Evolutionary conservation across 345 rosid species (phyloP).

Genomic region (Salix arbutifolia): DNA sequence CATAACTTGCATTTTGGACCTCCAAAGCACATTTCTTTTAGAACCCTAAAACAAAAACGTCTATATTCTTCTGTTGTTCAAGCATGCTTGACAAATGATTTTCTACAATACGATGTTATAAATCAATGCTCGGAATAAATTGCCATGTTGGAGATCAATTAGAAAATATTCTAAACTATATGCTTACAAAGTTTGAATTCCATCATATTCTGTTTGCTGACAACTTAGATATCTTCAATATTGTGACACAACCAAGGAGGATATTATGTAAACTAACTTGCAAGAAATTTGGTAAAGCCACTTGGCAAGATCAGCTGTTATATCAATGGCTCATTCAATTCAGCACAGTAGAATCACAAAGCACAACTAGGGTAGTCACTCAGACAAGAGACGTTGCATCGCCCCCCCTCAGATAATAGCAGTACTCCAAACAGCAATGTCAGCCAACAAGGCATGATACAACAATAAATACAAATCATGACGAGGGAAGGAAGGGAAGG

Average conservation of each 20-base stretch:
- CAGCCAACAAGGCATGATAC: slow-evolving; percentile 9
- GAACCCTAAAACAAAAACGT: too few species aligned
- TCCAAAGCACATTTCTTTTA: too few species aligned
- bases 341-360: not conserved
- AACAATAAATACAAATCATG: not conserved
- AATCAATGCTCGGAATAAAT: not conserved
- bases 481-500: not conserved
- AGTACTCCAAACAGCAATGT: not conserved
- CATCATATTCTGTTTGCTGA: not conserved
- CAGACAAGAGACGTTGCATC: not conserved
- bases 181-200: not conserved
- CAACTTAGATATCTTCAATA: not conserved
- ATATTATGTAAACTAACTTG: not conserved
- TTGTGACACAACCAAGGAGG: not conserved
- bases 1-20: too few species aligned
- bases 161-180: not conserved
- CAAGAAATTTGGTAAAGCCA: not conserved
- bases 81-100: not conserved
- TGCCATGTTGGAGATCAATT: not conserved
- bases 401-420: not conserved
- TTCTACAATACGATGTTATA: not conserved
- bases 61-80: too few species aligned
- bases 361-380: not conserved
- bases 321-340: slow-evolving; percentile 5
- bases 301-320: not conserved